These are phyloP conservation scores for Hypoxylon crocopeplum DNA, from an alignment of 495 filamentous ascomycete genomes.

Conservation along the genomic window DNA sequence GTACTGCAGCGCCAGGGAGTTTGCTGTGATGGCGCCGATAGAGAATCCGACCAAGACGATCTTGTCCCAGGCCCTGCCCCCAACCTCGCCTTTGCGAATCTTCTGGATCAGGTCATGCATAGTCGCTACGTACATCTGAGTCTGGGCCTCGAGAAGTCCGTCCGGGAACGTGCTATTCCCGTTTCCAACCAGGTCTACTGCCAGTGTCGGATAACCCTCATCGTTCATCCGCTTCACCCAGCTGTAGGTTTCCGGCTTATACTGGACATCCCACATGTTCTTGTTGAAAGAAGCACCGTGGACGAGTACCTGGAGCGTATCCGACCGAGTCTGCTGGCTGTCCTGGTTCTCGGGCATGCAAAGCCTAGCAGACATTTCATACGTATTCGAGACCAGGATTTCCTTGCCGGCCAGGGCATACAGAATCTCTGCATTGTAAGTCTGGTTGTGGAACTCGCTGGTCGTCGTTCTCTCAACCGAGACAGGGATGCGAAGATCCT, in stretches of 20 bases:
- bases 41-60: no score
- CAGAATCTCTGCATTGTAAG: conserved; percentile 1
- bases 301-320: conserved; percentile 32
- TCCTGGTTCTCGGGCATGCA: conserved; percentile 9
- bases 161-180: conserved; percentile 35
- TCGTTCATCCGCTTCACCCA: conserved; percentile 26
- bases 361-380: conserved; percentile 18
- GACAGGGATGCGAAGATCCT: no score
- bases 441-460: conserved; percentile 4
- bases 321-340: conserved; percentile 4
- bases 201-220: conserved; percentile 34
- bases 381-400: conserved; percentile 14
- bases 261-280: conserved; percentile 28
- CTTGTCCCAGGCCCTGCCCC: no score
- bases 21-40: no score
- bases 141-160: conserved; percentile 4
- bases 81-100: no score
- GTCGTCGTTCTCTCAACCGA: conserved; percentile 17
- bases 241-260: no score
- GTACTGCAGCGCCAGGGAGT: no score
- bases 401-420: conserved; percentile 9
- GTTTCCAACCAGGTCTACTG: conserved; percentile 25
- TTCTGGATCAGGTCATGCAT: no score
- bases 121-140: no score
- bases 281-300: conserved; percentile 30